Conservation (phyloP, 345 rosid species). For the Toxicodendron radicans region DNA sequence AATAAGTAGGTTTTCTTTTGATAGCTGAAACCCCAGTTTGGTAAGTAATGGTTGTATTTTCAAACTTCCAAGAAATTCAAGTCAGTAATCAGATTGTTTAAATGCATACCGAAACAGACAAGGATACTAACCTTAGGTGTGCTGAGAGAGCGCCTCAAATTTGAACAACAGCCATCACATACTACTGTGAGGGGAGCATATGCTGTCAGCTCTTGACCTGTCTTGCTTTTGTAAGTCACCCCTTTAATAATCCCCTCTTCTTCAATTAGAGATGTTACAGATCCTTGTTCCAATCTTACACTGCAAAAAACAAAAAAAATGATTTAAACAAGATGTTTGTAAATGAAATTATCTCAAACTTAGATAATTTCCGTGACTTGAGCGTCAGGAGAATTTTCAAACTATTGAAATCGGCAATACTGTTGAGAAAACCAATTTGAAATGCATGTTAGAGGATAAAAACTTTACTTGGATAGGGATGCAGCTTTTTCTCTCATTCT, state of each 20-base stretch:
- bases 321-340: too few species aligned
- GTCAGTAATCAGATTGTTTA: too few species aligned
- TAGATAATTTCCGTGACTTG: too few species aligned
- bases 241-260: conserved; percentile 10
- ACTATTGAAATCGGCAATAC: too few species aligned
- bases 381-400: too few species aligned
- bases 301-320: not conserved
- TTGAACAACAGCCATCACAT: conserved; percentile 10
- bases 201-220: not conserved
- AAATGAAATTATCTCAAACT: too few species aligned
- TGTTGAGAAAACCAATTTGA: not conserved
- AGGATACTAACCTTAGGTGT: not conserved
- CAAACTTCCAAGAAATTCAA: too few species aligned
- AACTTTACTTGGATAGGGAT: not conserved
- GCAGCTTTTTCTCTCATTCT: not conserved
- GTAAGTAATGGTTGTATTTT: too few species aligned
- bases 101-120: too few species aligned
- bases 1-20: too few species aligned
- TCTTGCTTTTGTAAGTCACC: conserved; percentile 5
- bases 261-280: conserved; percentile 10
- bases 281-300: conserved; percentile 14
- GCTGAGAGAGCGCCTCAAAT: conserved; percentile 8
- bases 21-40: too few species aligned
- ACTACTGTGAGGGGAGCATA: conserved; percentile 9
- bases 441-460: not conserved